Conservation (phyloP, 768 basidiomycete species). For the Pleurotus ostreatus region DNA sequence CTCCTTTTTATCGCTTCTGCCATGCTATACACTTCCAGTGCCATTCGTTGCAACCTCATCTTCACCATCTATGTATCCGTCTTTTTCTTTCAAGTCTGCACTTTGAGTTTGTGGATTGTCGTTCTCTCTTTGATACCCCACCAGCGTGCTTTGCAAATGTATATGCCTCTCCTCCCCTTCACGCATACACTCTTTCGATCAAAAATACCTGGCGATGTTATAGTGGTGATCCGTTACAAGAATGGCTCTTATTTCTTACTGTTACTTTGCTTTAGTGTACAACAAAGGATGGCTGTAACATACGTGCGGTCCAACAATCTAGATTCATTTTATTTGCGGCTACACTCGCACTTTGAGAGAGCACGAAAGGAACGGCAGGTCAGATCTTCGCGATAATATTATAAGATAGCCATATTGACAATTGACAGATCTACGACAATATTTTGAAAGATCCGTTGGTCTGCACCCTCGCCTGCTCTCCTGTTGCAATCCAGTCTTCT, state of each 20-base stretch:
- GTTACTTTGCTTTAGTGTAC: slow-evolving; percentile 34
- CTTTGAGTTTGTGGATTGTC: slow-evolving; percentile 29
- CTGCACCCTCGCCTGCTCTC: slow-evolving; percentile 43
- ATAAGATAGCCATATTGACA: neutral
- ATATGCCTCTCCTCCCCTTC: slow-evolving; percentile 21
- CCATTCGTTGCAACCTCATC: slow-evolving; percentile 25
- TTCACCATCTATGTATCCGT: slow-evolving; percentile 24
- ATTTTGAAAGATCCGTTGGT: slow-evolving; percentile 65
- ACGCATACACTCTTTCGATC: slow-evolving; percentile 23
- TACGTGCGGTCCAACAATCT: neutral
- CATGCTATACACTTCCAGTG: slow-evolving; percentile 27
- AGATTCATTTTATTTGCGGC: slow-evolving; percentile 1
- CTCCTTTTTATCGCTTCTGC: slow-evolving; percentile 25
- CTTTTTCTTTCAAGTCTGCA: slow-evolving; percentile 24
- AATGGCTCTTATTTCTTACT: slow-evolving; percentile 30
- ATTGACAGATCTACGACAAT: slow-evolving; percentile 10
- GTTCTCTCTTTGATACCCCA: slow-evolving; percentile 30
- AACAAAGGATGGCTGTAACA: slow-evolving; percentile 33
- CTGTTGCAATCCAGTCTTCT: slow-evolving; percentile 45
- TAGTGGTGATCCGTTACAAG: slow-evolving; percentile 27
- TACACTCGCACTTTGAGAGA: neutral
- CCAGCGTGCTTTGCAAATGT: slow-evolving; percentile 21
- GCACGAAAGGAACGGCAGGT: neutral
- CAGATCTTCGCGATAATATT: neutral
- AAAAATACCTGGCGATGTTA: slow-evolving; percentile 19